Evolutionary conservation across 2,329 filamentous ascomycete genomes (phyloP), one percentile per base, ranked within the genome.

Genomic region (Leptoxyphium fumago): DNA sequence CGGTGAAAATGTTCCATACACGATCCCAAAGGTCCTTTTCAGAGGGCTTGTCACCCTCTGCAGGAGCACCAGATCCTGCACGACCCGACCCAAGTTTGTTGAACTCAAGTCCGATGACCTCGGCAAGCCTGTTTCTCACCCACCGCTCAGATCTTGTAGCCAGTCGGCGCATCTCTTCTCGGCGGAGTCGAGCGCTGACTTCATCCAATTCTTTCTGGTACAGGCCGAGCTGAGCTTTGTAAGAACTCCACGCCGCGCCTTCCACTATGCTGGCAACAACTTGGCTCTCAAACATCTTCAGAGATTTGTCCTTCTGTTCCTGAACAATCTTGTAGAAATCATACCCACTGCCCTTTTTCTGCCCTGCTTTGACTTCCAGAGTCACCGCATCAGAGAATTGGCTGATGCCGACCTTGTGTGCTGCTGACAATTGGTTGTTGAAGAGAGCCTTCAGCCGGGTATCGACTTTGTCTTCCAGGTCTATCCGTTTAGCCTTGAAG

Each of bases 21-120:
- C 89, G 80, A 60, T 98, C 91, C 91, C 93, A 98, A 13, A 98
- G 78, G 44, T 87, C 82, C 61, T 84, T 87, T 63, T 96, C 89
- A 0, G 74, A 68, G 1, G 82, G 78, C 63, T 82, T 85, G 46
- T 86, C 81, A 2, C 81, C 84, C 4, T 73, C 71, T 55, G 88
- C 86, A 1, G 87, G 83, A 0, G 85, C 86, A 43, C 84, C 86
- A 42, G 78, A 77, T 7, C 87, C 88, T 43, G 78, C 85, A 55
- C 88, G 78, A 11, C 88, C 88, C 30, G 86, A 91, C 3, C 89
- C 89, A 41, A 96, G 76, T 60, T 88, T 91, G 68, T 94, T 96
- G 73, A 98, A 96, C 59, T 96, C 88, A 14, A 96, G 68, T 11
- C 89, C 87, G 38, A 96, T 73, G 13, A 84, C 84, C 60, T 98